A percentile compares a stretch with the other conserved stretches of the same genome.
phyloP scores from a whole-genome alignment of 371 early-diverging fungal genomes.

The Batkoa obscura region DNA sequence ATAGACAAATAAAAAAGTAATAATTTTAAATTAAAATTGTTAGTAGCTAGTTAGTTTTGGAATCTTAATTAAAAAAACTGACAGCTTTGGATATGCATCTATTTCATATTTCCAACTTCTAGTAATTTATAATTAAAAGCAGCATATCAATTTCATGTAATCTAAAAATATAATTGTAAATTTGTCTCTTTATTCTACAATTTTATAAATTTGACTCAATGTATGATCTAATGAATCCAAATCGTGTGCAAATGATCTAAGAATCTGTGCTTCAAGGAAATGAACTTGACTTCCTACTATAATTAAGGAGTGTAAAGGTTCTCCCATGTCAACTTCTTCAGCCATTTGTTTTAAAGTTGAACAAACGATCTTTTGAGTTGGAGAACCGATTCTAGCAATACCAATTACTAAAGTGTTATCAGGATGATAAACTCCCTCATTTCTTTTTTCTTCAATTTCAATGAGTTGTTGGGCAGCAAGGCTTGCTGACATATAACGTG shows the following conservation, averaged over 20 bases:
- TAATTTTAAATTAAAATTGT: too few species aligned
- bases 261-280: constrained; percentile 79
- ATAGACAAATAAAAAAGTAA: too few species aligned
- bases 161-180: too few species aligned
- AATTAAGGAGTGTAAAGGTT: constrained; percentile 94
- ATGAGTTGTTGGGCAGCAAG: constrained; percentile 84
- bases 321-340: constrained; percentile 62
- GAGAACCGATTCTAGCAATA: constrained; percentile 80
- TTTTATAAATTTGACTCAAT: constrained; percentile 32
- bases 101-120: too few species aligned
- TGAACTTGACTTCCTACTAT: constrained; percentile 80
- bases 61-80: too few species aligned
- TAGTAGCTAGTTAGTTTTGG: too few species aligned
- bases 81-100: too few species aligned
- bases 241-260: constrained; percentile 52
- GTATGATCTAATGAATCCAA: constrained; percentile 42
- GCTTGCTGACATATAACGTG: constrained; percentile 96
- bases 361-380: constrained; percentile 50
- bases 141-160: too few species aligned
- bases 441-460: constrained; percentile 57
- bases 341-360: constrained; percentile 75
- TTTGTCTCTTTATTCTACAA: neutral
- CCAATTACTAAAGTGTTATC: constrained; percentile 77
- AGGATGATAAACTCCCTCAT: constrained; percentile 25
- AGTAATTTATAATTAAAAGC: too few species aligned